Conservation (phyloP, 2,329 filamentous ascomycete species). For the Fusarium pseudograminearum region DNA sequence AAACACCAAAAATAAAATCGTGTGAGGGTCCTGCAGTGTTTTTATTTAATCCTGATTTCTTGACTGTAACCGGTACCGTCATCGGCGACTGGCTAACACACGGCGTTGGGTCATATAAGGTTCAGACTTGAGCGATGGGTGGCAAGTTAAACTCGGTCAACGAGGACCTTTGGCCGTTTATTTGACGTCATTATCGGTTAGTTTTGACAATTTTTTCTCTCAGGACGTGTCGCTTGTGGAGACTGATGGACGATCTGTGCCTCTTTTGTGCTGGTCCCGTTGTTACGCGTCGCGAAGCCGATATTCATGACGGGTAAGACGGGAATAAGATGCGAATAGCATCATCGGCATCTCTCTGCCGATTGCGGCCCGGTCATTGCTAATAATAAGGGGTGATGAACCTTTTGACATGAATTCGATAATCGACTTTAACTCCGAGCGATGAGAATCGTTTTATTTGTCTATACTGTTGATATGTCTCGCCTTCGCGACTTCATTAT, state of each 20-base stretch:
- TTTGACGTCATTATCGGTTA: neutral
- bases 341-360: slow-evolving; percentile 16
- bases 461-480: neutral
- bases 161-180: neutral
- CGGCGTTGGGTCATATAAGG: neutral
- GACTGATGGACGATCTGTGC: neutral
- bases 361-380: slow-evolving; percentile 14
- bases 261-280: neutral
- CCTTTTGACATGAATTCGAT: neutral
- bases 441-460: neutral
- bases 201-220: neutral
- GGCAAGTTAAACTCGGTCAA: slow-evolving; percentile 14
- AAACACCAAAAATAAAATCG: neutral
- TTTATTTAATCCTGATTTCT: neutral
- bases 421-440: neutral
- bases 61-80: slow-evolving; percentile 5
- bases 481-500: neutral
- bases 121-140: neutral
- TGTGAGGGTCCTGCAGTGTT: neutral
- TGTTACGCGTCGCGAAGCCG: neutral
- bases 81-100: slow-evolving; percentile 28
- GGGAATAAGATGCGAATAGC: slow-evolving; percentile 30
- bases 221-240: neutral
- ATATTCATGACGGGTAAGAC: fast-evolving
- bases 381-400: neutral